phyloP scores from a whole-genome alignment of 1,139 yeast species.

The Cylindricascospora bacillispora region DNA sequence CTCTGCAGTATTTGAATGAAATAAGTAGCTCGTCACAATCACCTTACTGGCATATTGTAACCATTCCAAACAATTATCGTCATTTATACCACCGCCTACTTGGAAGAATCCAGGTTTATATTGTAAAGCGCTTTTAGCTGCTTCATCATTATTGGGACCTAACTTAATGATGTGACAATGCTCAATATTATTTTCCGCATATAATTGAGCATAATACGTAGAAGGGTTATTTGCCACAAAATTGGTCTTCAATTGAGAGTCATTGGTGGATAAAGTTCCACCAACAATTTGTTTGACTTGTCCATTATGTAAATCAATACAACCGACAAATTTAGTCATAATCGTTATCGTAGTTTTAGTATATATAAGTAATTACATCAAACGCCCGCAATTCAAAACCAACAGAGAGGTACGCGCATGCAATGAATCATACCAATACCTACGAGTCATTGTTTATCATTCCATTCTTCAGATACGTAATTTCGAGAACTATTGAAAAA shows the following conservation, averaged over 20 bases:
- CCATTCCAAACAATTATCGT: constrained; percentile 66
- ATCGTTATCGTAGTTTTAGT: too few species aligned
- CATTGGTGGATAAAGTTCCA: constrained; percentile 57
- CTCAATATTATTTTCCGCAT: constrained; percentile 38
- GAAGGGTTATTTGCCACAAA: constrained; percentile 71
- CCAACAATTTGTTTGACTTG: constrained; percentile 96
- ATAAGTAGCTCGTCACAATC: constrained; percentile 86
- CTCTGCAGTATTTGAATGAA: constrained; percentile 44
- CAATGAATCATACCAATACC: too few species aligned
- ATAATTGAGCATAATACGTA: constrained; percentile 63
- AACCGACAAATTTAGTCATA: constrained; percentile 88
- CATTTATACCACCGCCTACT: constrained; percentile 86
- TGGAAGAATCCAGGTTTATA: constrained; percentile 71
- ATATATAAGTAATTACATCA: too few species aligned
- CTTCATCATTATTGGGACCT: constrained; percentile 72
- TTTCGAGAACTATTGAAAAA: too few species aligned
- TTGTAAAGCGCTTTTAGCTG: constrained; percentile 62
- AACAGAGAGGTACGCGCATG: too few species aligned
- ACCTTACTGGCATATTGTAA: constrained; percentile 31
- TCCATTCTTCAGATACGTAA: too few species aligned
- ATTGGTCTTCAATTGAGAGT: constrained; percentile 41
- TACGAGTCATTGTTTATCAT: too few species aligned
- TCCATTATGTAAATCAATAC: constrained; percentile 90
- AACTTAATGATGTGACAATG: constrained; percentile 93
- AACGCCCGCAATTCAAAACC: too few species aligned